These are phyloP conservation scores for Tagetes erecta DNA, from an alignment of 129 eudicot genomes.

Conservation along the genomic window DNA sequence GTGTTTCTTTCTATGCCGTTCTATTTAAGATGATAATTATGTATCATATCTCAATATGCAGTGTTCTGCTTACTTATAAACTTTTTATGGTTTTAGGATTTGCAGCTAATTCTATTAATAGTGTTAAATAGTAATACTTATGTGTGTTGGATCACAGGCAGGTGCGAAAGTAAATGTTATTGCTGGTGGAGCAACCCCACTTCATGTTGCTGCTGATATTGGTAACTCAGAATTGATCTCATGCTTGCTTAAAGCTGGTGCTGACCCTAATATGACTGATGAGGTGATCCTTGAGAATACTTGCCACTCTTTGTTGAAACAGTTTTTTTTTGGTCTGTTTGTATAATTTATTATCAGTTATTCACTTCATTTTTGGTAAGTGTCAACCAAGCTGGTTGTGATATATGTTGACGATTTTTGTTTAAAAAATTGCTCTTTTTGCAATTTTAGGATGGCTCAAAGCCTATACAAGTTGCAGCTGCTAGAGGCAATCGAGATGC, in stretches of 20 bases:
- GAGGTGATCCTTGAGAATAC: constrained; percentile 56
- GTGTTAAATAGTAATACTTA: neutral
- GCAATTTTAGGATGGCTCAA: constrained; percentile 64
- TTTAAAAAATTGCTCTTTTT: neutral
- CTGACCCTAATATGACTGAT: constrained; percentile 73
- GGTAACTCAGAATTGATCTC: constrained; percentile 69
- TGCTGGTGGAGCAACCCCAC: constrained; percentile 97
- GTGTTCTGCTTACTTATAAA: neutral
- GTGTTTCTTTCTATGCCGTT: neutral
- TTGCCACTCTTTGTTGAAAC: constrained; percentile 7
- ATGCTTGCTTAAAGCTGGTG: constrained; percentile 75
- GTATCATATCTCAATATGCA: neutral
- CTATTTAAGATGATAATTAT: neutral
- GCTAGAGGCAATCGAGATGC: constrained; percentile 57
- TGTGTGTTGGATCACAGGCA: constrained; percentile 49
- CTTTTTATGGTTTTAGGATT: neutral
- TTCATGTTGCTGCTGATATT: constrained; percentile 85
- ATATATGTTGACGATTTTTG: neutral
- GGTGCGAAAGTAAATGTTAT: constrained; percentile 72
- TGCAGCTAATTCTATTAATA: neutral
- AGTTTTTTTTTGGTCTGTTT: neutral
- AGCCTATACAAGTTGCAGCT: constrained; percentile 86
- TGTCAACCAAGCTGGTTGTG: neutral
- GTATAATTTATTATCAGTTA: neutral
- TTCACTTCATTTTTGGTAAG: neutral